Base-by-base conservation (phyloP, 2,329 filamentous ascomycete species). In the Grosmannia huntii region DNA sequence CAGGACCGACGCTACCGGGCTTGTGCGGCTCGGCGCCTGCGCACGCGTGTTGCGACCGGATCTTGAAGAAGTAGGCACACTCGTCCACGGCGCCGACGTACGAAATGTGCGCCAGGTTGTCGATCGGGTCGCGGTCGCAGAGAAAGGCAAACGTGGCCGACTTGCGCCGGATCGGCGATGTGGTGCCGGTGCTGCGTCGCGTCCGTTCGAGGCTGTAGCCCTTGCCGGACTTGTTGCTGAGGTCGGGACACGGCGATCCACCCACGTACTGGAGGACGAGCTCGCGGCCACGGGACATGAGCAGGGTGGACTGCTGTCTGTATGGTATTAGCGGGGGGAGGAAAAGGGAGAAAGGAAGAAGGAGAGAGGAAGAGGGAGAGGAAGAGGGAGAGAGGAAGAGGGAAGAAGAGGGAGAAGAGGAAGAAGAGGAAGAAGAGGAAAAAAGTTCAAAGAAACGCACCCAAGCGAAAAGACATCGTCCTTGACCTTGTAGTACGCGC, bases 11-110 rank as follows among this genome's bases (percentile, higher is more conserved):
- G 72, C 85, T 75, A 76, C 91, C 72, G 73, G 89, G 77, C 69
- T 87, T 89, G 69, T 87, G 83, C 59, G 85, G 83, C 67, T 85
- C 81, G 51, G 80, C 78, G 57, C 76, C 76, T 14, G 80, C 76
- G 66, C 94, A 99, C 12, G 91, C 92, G 64, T 90, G 87, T 52
- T 82, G 79, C 27, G 89, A 94, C 63, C 92, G 87, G 55, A 91
- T 86, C 70, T 97, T 91, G 74, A 99, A 99, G 72, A 95, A 88
- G 73, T 97, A 99, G 33, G 89, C 84, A 77, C 94, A 99, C 60
- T 95, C 86, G 68, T 97, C 91, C 48, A 89, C 86, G 61, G 91
- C 86, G 60, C 88, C 89, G 60, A 97, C 86, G 69, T 96, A 99
- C 23, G 89, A 90, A 44, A 94, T 77, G 5, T 81, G 80, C 4